These are phyloP conservation scores for Candida lessepsii DNA, from an alignment of 805 yeast species.

Conservation along the genomic window DNA sequence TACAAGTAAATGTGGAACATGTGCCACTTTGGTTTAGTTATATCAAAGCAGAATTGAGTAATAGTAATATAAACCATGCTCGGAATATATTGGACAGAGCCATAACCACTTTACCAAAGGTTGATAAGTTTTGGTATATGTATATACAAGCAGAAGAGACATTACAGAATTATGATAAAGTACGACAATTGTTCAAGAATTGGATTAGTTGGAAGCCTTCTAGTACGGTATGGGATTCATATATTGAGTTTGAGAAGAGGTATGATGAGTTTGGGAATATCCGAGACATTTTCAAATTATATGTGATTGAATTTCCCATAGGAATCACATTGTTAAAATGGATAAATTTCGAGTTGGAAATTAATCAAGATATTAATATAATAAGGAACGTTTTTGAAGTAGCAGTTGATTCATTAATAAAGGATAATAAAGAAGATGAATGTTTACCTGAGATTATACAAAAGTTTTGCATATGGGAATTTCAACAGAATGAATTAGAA, in stretches of 20 bases:
- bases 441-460: constrained; percentile 37
- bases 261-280: constrained; percentile 56
- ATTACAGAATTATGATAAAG: constrained; percentile 59
- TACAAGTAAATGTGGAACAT: constrained; percentile 70
- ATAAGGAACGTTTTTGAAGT: constrained; percentile 65
- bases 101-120: constrained; percentile 67
- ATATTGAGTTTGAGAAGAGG: constrained; percentile 67
- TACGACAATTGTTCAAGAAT: constrained; percentile 63
- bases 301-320: constrained; percentile 34
- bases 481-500: constrained; percentile 55
- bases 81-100: constrained; percentile 81
- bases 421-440: constrained; percentile 18
- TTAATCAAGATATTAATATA: constrained; percentile 39
- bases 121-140: constrained; percentile 83
- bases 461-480: constrained; percentile 74
- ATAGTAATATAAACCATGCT: constrained; percentile 80
- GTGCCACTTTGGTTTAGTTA: constrained; percentile 87
- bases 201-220: constrained; percentile 84
- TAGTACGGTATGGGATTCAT: constrained; percentile 69
- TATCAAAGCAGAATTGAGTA: constrained; percentile 71
- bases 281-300: constrained; percentile 56
- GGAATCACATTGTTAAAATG: constrained; percentile 70
- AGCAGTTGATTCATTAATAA: constrained; percentile 55
- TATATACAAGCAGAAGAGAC: constrained; percentile 83
- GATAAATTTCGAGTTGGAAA: constrained; percentile 59